Evolutionary conservation across 2,329 filamentous ascomycete species (phyloP).

Genomic region (Pochonia chlamydosporia): DNA sequence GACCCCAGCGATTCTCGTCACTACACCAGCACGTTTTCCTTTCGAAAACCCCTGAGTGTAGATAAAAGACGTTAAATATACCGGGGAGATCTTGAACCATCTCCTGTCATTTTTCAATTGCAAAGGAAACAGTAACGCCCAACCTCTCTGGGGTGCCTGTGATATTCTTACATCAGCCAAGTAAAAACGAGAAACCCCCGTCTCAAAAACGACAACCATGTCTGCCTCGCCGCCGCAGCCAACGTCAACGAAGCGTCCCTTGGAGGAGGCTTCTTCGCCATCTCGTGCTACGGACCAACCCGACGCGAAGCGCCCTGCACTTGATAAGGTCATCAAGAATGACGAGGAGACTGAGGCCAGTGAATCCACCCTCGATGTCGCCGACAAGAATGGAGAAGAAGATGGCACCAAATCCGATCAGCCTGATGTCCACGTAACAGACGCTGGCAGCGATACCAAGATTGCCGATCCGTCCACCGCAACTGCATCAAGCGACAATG

Average conservation of each 20-base stretch:
- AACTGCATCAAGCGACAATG: slow-evolving; percentile 23
- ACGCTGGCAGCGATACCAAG: slow-evolving; percentile 20
- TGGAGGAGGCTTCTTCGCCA: slow-evolving; percentile 95
- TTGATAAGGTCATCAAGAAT: slow-evolving; percentile 83
- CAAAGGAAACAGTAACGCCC: slow-evolving; percentile 3
- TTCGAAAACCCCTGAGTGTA: slow-evolving; percentile 81
- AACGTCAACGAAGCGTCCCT: slow-evolving; percentile 78
- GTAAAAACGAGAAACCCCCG: background rate
- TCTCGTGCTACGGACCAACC: slow-evolving; percentile 88
- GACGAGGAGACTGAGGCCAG: slow-evolving; percentile 46
- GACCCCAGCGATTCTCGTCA: slow-evolving; percentile 38
- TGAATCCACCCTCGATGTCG: slow-evolving; percentile 29
- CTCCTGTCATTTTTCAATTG: slow-evolving; percentile 8
- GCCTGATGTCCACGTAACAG: slow-evolving; percentile 23
- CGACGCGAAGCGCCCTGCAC: slow-evolving; percentile 91
- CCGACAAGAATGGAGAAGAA: slow-evolving; percentile 44
- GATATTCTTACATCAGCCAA: slow-evolving; percentile 22
- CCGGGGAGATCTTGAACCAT: slow-evolving; percentile 24
- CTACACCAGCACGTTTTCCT: slow-evolving; percentile 91
- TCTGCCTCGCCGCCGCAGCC: slow-evolving; percentile 63
- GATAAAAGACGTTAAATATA: slow-evolving; percentile 30
- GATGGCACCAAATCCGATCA: slow-evolving; percentile 38
- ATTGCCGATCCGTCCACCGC: slow-evolving; percentile 15
- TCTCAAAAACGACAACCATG: slow-evolving; percentile 47
- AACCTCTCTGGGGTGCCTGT: slow-evolving; percentile 8